These are phyloP conservation scores for Gymnopus androsaceus DNA, from an alignment of 1,284 basidiomycete species.

Conservation along the genomic window DNA sequence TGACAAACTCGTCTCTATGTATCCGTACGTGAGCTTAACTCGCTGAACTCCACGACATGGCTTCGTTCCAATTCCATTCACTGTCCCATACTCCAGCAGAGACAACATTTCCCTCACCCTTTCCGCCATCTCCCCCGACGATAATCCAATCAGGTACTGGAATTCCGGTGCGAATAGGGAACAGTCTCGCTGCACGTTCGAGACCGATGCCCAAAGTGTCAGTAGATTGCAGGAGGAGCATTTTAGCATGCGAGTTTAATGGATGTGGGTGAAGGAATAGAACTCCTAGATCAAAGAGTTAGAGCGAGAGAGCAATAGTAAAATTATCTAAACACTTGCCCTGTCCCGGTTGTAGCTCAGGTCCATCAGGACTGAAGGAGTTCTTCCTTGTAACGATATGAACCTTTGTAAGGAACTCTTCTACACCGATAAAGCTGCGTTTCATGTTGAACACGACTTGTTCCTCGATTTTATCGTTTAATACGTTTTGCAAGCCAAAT, in stretches of 20 bases:
- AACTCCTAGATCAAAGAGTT: too few species aligned
- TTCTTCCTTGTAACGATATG: too few species aligned
- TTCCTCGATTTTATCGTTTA: neutral
- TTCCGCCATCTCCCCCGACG: constrained; percentile 51
- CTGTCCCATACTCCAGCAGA: constrained; percentile 72
- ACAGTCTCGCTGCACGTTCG: constrained; percentile 67
- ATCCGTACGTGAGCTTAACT: neutral
- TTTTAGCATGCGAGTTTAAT: constrained; percentile 32
- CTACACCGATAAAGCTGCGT: neutral
- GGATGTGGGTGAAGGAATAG: constrained; percentile 76
- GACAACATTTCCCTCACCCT: constrained; percentile 68
- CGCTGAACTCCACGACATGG: constrained; percentile 43
- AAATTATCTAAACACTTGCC: neutral
- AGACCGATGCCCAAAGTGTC: constrained; percentile 48
- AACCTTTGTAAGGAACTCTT: neutral
- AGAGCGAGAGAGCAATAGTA: neutral
- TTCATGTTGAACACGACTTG: neutral
- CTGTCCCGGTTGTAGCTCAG: constrained; percentile 2
- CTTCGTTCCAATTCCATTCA: constrained; percentile 57
- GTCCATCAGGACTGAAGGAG: neutral
- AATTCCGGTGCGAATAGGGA: constrained; percentile 81
- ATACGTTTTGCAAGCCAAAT: constrained; percentile 2
- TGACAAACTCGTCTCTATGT: neutral
- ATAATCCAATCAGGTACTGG: constrained; percentile 77
- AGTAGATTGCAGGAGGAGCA: constrained; percentile 63